Evolutionary conservation across 192 early-diverging fungal species (phyloP).

Genomic region (Podila verticillata): DNA sequence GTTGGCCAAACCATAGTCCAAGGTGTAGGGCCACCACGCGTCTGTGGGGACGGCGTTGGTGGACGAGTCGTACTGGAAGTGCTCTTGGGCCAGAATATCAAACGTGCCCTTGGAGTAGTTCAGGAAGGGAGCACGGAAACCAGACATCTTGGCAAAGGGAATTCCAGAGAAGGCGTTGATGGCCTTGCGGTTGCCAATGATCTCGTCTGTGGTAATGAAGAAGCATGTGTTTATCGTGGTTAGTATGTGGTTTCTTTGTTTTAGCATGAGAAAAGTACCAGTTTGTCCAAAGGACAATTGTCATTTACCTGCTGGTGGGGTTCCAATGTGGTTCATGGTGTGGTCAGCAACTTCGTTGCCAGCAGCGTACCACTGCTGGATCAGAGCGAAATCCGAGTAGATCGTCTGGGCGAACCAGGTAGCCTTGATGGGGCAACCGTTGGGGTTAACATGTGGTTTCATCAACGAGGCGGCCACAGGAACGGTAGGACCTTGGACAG

Average conservation of each 20-base stretch:
- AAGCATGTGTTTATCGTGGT: not conserved
- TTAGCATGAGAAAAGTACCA: not conserved
- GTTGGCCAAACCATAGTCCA: conserved; percentile 70
- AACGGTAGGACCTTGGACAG: conserved; percentile 55
- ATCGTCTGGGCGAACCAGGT: conserved; percentile 70
- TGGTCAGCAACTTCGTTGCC: conserved; percentile 75
- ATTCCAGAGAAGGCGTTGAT: conserved; percentile 68
- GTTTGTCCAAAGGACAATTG: not conserved
- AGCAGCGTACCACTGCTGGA: conserved; percentile 67
- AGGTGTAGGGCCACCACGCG: conserved; percentile 74
- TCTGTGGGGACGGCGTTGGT: conserved; percentile 56
- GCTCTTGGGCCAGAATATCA: conserved; percentile 52
- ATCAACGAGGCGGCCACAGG: conserved; percentile 20
- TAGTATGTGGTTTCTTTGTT: not conserved
- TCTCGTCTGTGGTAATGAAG: conserved; percentile 28
- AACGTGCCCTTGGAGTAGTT: conserved; percentile 62
- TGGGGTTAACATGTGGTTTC: conserved; percentile 52
- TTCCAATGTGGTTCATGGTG: conserved; percentile 60
- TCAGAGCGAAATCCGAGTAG: conserved; percentile 69
- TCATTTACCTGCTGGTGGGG: conserved; percentile 39
- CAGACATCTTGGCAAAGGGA: conserved; percentile 63
- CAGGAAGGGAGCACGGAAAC: conserved; percentile 75
- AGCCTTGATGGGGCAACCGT: conserved; percentile 65
- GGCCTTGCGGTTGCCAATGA: conserved; percentile 44
- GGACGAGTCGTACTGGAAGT: conserved; percentile 65